phyloP scores from a whole-genome alignment of 2,329 filamentous ascomycete species.

The Claviceps sorghi region DNA sequence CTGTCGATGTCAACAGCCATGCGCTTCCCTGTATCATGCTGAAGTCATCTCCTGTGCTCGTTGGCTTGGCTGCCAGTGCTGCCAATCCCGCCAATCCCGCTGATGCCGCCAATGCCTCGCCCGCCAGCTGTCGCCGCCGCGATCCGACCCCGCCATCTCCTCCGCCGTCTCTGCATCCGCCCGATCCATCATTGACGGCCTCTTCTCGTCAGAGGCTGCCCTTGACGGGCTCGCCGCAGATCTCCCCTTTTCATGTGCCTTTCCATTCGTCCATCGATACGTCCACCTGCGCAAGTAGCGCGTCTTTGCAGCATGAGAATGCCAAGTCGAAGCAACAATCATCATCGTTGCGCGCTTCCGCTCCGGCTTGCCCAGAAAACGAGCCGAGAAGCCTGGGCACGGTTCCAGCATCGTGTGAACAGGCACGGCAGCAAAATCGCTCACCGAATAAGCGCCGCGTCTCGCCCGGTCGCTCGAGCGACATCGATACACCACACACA shows the following conservation, averaged over 20 bases:
- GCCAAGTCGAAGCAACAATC: not conserved
- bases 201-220: constrained; percentile 2
- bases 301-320: not conserved
- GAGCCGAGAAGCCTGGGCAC: not conserved
- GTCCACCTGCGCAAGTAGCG: not conserved
- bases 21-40: constrained; percentile 42
- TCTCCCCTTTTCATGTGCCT: constrained; percentile 8
- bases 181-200: constrained; percentile 9
- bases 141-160: constrained; percentile 12
- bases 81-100: not conserved
- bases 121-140: constrained; percentile 27
- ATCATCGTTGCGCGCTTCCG: not conserved
- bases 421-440: constrained; percentile 2
- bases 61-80: constrained; percentile 31
- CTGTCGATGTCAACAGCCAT: constrained; percentile 21
- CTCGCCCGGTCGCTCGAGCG: constrained; percentile 9
- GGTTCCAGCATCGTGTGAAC: not conserved
- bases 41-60: constrained; percentile 40
- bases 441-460: constrained; percentile 22
- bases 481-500: not conserved
- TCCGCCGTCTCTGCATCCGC: constrained; percentile 13
- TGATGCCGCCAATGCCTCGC: constrained; percentile 36
- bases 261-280: constrained; percentile 10
- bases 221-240: constrained; percentile 9
- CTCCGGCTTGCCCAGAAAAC: not conserved